Evolutionary conservation across 2,329 filamentous ascomycete genomes (phyloP).

Genomic region (Metarhizium sp.): DNA sequence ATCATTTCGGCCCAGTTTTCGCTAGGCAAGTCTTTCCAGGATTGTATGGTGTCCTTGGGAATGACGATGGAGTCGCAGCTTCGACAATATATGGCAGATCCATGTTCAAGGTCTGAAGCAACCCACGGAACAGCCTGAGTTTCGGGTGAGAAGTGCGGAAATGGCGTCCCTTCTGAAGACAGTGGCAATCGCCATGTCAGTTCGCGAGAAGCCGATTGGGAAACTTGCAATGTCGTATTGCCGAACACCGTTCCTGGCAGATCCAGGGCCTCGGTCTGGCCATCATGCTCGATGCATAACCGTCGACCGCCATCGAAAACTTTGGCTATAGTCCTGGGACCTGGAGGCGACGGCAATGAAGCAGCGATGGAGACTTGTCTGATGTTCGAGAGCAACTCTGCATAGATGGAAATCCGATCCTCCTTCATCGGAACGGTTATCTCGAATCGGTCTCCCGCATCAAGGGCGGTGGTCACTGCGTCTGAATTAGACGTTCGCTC

Average conservation of each 20-base stretch:
- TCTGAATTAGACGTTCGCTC: not conserved
- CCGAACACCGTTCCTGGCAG: slow-evolving; percentile 34
- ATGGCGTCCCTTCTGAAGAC: slow-evolving; percentile 13
- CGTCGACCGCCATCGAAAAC: slow-evolving; percentile 34
- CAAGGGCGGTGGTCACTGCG: not conserved
- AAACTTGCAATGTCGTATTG: slow-evolving; percentile 27
- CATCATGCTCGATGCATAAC: slow-evolving; percentile 40
- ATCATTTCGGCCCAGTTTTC: slow-evolving; percentile 99
- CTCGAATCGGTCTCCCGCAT: not conserved
- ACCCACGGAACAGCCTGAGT: slow-evolving; percentile 45
- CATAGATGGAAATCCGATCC: slow-evolving; percentile 39
- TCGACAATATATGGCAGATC: slow-evolving; percentile 33
- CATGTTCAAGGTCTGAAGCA: slow-evolving; percentile 35
- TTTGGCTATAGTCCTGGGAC: slow-evolving; percentile 31
- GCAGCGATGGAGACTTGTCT: slow-evolving; percentile 52
- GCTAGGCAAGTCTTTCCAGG: slow-evolving; percentile 90
- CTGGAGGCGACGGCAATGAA: slow-evolving; percentile 34
- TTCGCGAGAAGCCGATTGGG: slow-evolving; percentile 19
- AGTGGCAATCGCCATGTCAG: slow-evolving; percentile 48
- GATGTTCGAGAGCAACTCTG: slow-evolving; percentile 56
- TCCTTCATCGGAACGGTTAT: slow-evolving; percentile 1
- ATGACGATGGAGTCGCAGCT: slow-evolving; percentile 30
- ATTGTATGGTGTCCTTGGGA: slow-evolving; percentile 26
- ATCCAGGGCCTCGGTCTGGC: slow-evolving; percentile 20
- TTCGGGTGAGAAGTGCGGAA: slow-evolving; percentile 20